Evolutionary conservation across 441 rosid species (phyloP).

Genomic region (Adansonia grandidieri): DNA sequence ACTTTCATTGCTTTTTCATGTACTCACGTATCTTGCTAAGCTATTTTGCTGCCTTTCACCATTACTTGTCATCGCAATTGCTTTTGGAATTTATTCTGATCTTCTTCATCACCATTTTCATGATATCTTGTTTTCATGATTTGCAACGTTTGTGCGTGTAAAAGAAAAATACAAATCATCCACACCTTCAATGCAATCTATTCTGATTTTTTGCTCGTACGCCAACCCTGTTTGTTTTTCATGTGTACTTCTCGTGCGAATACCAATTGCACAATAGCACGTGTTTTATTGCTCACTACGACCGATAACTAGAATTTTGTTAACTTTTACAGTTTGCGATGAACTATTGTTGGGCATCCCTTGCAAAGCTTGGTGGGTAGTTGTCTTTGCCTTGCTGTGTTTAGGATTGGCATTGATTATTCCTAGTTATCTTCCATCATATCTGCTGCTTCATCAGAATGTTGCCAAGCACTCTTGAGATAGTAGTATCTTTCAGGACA

Average conservation of each 20-base stretch:
- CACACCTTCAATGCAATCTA: not conserved
- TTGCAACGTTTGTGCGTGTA: not conserved
- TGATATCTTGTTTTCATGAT: not conserved
- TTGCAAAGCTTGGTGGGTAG: slow-evolving; percentile 74
- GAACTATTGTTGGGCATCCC: slow-evolving; percentile 43
- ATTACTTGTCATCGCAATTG: not conserved
- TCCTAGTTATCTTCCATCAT: slow-evolving; percentile 64
- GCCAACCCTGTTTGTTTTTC: not conserved
- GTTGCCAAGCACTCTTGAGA: slow-evolving; percentile 45
- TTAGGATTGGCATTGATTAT: slow-evolving; percentile 56
- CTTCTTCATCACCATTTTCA: not conserved
- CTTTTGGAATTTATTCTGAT: not conserved
- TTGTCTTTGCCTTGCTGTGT: slow-evolving; percentile 61
- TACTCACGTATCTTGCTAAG: not conserved
- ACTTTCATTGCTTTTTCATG: not conserved
- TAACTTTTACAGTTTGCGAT: slow-evolving; percentile 65
- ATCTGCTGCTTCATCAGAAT: slow-evolving; percentile 39
- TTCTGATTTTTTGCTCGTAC: not conserved
- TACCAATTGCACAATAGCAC: not conserved
- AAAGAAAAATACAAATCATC: not conserved
- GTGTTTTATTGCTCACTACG: not conserved
- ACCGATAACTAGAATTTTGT: not conserved
- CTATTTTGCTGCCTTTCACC: not conserved
- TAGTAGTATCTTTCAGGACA: slow-evolving; percentile 20
- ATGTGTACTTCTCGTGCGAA: not conserved